Evolutionary conservation across 768 basidiomycete species (phyloP).

Genomic region (Pleurotus pulmonarius): DNA sequence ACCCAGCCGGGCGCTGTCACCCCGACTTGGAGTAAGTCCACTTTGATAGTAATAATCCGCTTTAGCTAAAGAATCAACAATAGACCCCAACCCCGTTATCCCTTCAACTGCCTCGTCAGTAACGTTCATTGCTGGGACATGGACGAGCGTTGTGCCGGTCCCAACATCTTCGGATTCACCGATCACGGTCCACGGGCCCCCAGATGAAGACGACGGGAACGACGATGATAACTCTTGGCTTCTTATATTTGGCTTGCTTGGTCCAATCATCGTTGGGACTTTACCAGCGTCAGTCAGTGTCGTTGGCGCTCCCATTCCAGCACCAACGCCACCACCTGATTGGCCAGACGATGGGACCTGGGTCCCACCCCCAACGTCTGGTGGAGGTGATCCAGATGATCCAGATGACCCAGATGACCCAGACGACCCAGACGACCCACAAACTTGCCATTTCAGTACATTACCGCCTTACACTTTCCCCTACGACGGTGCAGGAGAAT

Average conservation of each 20-base stretch:
- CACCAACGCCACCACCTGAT: not conserved
- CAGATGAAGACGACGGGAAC: not conserved
- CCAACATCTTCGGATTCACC: not conserved
- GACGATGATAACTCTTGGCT: not conserved
- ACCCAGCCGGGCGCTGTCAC: conserved; percentile 3
- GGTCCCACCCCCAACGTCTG: not conserved
- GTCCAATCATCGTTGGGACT: not conserved
- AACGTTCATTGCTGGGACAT: conserved; percentile 1
- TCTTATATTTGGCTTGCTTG: not conserved
- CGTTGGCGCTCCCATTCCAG: not conserved
- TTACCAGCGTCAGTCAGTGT: not conserved
- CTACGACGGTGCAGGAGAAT: not conserved
- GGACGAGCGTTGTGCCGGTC: conserved; percentile 1
- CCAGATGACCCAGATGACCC: not conserved
- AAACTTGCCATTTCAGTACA: not conserved
- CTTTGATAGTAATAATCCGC: not conserved
- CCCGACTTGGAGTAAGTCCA: not conserved
- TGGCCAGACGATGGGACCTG: not conserved
- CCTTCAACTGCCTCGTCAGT: not conserved
- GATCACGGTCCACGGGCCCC: not conserved
- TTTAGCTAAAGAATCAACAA: not conserved
- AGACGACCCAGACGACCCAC: not conserved
- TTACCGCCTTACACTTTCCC: conserved; percentile 1
- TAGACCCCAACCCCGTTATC: not conserved
- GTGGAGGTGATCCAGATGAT: not conserved